These are phyloP conservation scores for Phytopythium delawarense DNA, from an alignment of 352 stramenopile species.

Conservation along the genomic window DNA sequence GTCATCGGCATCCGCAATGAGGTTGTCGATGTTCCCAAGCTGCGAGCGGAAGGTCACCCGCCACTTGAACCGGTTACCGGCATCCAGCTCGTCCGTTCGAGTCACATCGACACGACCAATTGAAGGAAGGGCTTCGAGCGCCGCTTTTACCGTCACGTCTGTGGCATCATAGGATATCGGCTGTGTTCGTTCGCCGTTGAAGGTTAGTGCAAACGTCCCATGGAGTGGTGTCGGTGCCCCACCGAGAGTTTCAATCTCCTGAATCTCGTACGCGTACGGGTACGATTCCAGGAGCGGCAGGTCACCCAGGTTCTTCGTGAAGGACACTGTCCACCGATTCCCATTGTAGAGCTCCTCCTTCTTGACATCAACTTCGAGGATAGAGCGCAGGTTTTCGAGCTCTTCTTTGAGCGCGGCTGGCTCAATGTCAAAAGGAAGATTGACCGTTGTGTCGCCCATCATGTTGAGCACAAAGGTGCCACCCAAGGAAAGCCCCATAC, in stretches of 20 bases:
- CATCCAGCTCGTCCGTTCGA: conserved; percentile 53
- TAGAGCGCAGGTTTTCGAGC: conserved; percentile 64
- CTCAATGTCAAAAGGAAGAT: conserved; percentile 90
- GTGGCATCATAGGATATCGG: conserved; percentile 87
- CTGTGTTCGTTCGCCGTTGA: conserved; percentile 69
- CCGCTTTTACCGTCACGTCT: conserved; percentile 77
- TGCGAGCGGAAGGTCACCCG: conserved; percentile 91
- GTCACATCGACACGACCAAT: conserved; percentile 91
- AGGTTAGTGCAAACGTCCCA: conserved; percentile 87
- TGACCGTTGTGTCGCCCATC: conserved; percentile 86
- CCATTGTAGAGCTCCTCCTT: conserved; percentile 74
- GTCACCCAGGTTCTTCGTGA: conserved; percentile 95
- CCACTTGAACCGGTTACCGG: conserved; percentile 89
- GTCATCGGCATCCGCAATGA: conserved; percentile 34
- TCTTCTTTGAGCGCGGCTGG: conserved; percentile 77
- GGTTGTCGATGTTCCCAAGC: conserved; percentile 69
- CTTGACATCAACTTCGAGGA: conserved; percentile 67
- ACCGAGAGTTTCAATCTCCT: conserved; percentile 89
- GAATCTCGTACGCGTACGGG: conserved; percentile 91
- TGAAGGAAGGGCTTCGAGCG: conserved; percentile 84
- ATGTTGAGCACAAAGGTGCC: conserved; percentile 94
- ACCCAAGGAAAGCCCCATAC: conserved; percentile 75
- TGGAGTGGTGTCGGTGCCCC: conserved; percentile 92
- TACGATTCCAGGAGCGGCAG: conserved; percentile 85
- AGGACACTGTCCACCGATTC: conserved; percentile 94